Base-by-base conservation (phyloP, 306 rosid genomes). In the Cicer pinnatifidum region DNA sequence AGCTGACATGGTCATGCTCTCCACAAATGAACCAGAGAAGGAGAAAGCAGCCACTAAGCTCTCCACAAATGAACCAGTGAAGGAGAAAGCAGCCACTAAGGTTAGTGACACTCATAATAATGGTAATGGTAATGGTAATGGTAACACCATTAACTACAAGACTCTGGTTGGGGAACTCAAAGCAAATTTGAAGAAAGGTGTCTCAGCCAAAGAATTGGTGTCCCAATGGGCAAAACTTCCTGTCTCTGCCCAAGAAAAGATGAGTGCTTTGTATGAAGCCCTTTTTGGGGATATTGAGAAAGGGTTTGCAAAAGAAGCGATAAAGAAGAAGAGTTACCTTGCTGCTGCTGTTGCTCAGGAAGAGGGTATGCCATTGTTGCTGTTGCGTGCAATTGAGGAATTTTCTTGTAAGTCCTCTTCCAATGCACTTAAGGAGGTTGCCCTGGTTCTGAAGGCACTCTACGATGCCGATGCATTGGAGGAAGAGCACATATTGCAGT, bases 1-100 rank as follows among this genome's bases (percentile, higher is more conserved):
- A 6, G 92, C 90, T 48, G 92, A 86, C 48, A 86, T 88, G 92
- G 92, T 88, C 11, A 78, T 88, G 86, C 90, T 88, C 28, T 75
- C 92, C 15, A 83, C 90, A 7, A 62, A 53, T 12, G 90, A 88
- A 72, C 69, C 81, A 6, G 85, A 86, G 82, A 81, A 79, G 81
- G 47, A 75, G 40, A 72, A 75, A 44, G 38, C 19, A 17, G 19
- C 19, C 19, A 17, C 19, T 17, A 17, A 17, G 86, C 90, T 88
- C 28, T 75, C 92, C 15, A 83, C 90, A 7, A 62, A 59, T 12
- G 90, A 88, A 72, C 69, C 81, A 6, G 85, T 84, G 82, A 81
- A 79, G 81, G 47, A 75, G 40, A 72, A 76, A 44, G 43, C 69
- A 13, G 53, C 78, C 12, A 43, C 59, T 0, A 81, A 69, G 67